A percentile compares a stretch with the other conserved stretches of the same genome.
These are phyloP conservation scores for Cucumis sativus DNA, from an alignment of 306 rosid species.

Conservation along the genomic window Cucumber_9930_V3 NC_026660.2:9142501-9143000, in stretches of 20 bases:
- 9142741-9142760: constrained; percentile 57
- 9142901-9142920: constrained; percentile 22
- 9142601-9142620: constrained; percentile 80
- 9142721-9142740: constrained; percentile 92
- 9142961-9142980: constrained; percentile 16
- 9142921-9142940: constrained; percentile 43
- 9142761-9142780: constrained; percentile 54
- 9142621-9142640: constrained; percentile 96
- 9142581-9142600: constrained; percentile 95
- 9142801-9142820: constrained; percentile 67
- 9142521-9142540: background rate
- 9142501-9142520: background rate
- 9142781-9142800: constrained; percentile 57
- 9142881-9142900: constrained; percentile 23
- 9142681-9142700: constrained; percentile 83
- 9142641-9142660: constrained; percentile 97
- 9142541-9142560: constrained; percentile 35
- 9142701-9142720: constrained; percentile 99
- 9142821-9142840: constrained; percentile 47
- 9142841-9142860: constrained; percentile 32
- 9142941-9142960: constrained; percentile 25
- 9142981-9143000: constrained; percentile 14
- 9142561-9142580: constrained; percentile 73
- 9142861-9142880: constrained; percentile 21
- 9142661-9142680: constrained; percentile 86